Percentiles rank a stretch among this genome's conserved stretches.
Evolutionary conservation across 2,329 filamentous ascomycete genomes (phyloP).

Genomic region (Penicillium vulpinum): DNA sequence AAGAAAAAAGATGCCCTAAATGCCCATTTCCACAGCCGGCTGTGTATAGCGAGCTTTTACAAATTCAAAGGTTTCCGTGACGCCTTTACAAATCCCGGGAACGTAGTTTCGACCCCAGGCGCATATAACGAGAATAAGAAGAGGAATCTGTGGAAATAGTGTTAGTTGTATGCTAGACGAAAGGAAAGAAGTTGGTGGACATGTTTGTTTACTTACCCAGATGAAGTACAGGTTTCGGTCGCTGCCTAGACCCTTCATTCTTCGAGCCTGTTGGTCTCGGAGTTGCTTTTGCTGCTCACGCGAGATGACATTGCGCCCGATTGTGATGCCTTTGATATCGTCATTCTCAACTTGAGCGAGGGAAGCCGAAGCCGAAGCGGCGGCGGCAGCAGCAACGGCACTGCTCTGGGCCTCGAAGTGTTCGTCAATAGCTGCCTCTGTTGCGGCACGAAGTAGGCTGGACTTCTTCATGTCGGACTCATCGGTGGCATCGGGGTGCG

Average conservation of each 20-base stretch:
- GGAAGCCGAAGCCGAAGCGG: slow-evolving; percentile 18
- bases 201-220: slow-evolving; percentile 46
- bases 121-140: slow-evolving; percentile 47
- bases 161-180: slow-evolving; percentile 20
- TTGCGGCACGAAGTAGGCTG: slow-evolving; percentile 44
- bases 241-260: slow-evolving; percentile 51
- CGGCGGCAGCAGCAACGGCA: slow-evolving; percentile 20
- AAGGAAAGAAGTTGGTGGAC: neutral
- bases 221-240: slow-evolving; percentile 56
- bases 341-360: slow-evolving; percentile 31
- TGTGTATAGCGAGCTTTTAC: slow-evolving; percentile 38
- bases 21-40: slow-evolving; percentile 34
- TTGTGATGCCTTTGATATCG: slow-evolving; percentile 44
- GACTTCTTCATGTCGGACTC: slow-evolving; percentile 44
- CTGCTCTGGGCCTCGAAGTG: slow-evolving; percentile 44
- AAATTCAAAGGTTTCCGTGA: slow-evolving; percentile 41
- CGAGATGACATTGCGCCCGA: slow-evolving; percentile 45
- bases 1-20: slow-evolving; percentile 23
- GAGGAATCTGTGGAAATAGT: slow-evolving; percentile 42
- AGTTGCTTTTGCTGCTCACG: slow-evolving; percentile 50
- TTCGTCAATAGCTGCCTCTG: slow-evolving; percentile 47
- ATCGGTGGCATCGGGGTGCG: slow-evolving; percentile 44
- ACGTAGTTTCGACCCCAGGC: slow-evolving; percentile 48
- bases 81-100: slow-evolving; percentile 43
- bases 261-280: slow-evolving; percentile 47